Evolutionary conservation across 495 filamentous ascomycete species (phyloP).

Genomic region (Patellaria atrata): DNA sequence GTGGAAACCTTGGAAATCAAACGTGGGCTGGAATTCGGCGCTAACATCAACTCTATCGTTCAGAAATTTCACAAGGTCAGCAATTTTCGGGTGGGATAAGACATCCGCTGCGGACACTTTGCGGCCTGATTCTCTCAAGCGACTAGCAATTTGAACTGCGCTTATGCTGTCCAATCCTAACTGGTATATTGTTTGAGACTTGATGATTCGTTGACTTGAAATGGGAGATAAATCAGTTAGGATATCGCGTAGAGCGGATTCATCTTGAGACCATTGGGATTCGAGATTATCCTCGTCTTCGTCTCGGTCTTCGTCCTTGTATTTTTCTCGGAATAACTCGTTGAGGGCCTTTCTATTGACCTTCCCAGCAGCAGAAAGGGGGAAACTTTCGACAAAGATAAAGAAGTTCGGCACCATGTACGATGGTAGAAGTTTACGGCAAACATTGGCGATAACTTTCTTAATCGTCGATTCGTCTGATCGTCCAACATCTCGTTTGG

Average conservation of each 20-base stretch:
- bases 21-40: background rate
- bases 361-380: conserved; percentile 26
- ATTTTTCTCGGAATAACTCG: conserved; percentile 16
- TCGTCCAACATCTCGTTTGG: background rate
- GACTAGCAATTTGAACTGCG: conserved; percentile 28
- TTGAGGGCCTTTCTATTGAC: conserved; percentile 25
- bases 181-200: conserved; percentile 27
- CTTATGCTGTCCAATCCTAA: conserved; percentile 32
- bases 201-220: conserved; percentile 12
- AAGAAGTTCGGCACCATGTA: conserved; percentile 21
- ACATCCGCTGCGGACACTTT: conserved; percentile 50
- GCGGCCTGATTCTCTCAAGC: conserved; percentile 22
- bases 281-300: too few species aligned
- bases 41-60: conserved; percentile 1
- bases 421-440: conserved; percentile 9
- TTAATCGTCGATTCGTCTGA: background rate
- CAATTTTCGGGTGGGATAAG: conserved; percentile 43
- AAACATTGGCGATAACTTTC: conserved; percentile 3
- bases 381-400: conserved; percentile 14
- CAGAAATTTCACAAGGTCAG: conserved; percentile 29
- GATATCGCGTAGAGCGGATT: conserved; percentile 37
- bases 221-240: conserved; percentile 39
- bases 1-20: conserved; percentile 32
- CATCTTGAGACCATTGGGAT: conserved; percentile 42
- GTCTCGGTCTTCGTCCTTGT: background rate